These are phyloP conservation scores for Aspergillus unguis DNA, from an alignment of 2,329 filamentous ascomycete species.

Conservation along the genomic window DNA sequence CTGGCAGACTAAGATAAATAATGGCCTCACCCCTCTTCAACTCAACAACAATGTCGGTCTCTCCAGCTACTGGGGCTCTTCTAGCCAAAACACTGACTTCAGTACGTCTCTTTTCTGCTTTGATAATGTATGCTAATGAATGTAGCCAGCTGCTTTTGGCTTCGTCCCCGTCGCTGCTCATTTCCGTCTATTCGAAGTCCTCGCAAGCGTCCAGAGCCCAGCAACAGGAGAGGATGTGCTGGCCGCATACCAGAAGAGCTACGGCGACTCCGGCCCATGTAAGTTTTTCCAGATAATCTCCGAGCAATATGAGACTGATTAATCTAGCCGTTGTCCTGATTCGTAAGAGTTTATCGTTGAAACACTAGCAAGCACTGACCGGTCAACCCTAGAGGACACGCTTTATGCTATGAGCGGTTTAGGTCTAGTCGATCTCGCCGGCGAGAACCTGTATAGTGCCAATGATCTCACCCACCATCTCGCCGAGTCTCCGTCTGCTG, in stretches of 20 bases:
- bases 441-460: slow-evolving; percentile 29
- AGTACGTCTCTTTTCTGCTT: neutral
- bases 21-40: neutral
- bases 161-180: slow-evolving; percentile 38
- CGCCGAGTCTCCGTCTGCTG: slow-evolving; percentile 32
- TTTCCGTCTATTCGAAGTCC: slow-evolving; percentile 32
- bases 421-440: slow-evolving; percentile 32
- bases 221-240: slow-evolving; percentile 29
- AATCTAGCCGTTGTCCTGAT: slow-evolving; percentile 21
- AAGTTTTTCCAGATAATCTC: slow-evolving; percentile 25
- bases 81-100: slow-evolving; percentile 8
- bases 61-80: neutral
- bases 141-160: slow-evolving; percentile 33
- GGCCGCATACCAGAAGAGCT: slow-evolving; percentile 19
- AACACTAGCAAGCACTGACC: neutral
- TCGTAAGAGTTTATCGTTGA: slow-evolving; percentile 13
- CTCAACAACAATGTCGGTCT: neutral
- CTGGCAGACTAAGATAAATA: no score
- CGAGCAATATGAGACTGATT: neutral
- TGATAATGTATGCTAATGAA: neutral
- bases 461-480: slow-evolving; percentile 37
- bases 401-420: slow-evolving; percentile 38
- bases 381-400: slow-evolving; percentile 30
- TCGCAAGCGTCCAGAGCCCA: slow-evolving; percentile 25
- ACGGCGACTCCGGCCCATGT: slow-evolving; percentile 5